Percentiles rank a stretch among this genome's conserved stretches.
These are phyloP conservation scores for Thoreauomyces humboldtii DNA, from an alignment of 192 early-diverging fungal genomes.

Conservation along the genomic window DNA sequence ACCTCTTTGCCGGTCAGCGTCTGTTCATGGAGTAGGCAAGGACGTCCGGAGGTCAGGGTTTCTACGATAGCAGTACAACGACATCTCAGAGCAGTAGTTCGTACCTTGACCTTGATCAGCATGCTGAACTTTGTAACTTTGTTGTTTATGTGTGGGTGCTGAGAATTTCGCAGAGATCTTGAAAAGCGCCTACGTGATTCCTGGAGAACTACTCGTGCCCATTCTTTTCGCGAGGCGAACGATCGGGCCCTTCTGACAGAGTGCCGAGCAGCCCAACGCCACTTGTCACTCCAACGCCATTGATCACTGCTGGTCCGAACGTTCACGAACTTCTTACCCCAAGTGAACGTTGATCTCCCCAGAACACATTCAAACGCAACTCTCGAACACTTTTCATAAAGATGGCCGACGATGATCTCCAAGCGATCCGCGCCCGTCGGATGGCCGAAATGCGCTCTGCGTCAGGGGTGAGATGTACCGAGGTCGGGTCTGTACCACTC, in stretches of 20 bases:
- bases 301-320: no score
- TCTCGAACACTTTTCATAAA: no score
- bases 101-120: constrained; percentile 80
- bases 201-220: no score
- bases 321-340: no score
- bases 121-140: constrained; percentile 35
- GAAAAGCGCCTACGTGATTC: no score
- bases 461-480: constrained; percentile 30
- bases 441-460: constrained; percentile 57
- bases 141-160: neutral
- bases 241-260: no score
- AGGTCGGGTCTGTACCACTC: no score
- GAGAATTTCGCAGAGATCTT: neutral
- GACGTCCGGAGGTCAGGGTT: neutral
- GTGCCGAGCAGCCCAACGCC: no score
- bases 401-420: constrained; percentile 79
- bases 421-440: constrained; percentile 70
- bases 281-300: no score
- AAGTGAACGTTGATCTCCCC: no score
- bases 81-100: neutral
- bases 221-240: no score
- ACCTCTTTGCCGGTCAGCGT: constrained; percentile 87
- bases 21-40: constrained; percentile 45
- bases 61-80: neutral
- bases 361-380: no score